Evolutionary conservation across 202 grass and related monocot genomes (phyloP).

Genomic region (Hordeum pubiflorum): DNA sequence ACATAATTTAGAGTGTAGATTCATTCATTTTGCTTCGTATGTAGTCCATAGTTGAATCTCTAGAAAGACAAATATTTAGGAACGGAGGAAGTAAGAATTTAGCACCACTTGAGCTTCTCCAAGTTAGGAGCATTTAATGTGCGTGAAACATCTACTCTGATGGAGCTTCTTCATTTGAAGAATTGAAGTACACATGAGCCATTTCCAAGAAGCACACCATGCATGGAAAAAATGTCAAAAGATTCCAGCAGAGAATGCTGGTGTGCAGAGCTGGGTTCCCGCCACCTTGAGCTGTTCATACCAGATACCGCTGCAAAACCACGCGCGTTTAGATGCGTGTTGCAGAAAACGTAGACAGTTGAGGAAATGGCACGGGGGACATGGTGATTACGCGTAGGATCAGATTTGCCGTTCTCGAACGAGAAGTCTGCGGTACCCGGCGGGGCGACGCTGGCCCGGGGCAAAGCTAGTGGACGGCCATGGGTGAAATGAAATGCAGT

Average conservation of each 20-base stretch:
- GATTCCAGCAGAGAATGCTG: background rate
- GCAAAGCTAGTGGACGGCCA: background rate
- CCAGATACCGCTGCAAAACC: background rate
- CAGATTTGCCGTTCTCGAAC: constrained; percentile 13
- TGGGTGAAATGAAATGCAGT: background rate
- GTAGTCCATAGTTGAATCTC: too few relatives aligned
- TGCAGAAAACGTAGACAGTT: background rate
- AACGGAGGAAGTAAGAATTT: too few relatives aligned
- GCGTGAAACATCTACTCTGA: too few relatives aligned
- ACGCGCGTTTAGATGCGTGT: background rate
- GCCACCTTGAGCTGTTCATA: background rate
- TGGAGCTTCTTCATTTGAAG: background rate
- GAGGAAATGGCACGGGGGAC: background rate
- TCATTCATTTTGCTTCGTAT: too few relatives aligned
- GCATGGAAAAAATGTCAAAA: background rate
- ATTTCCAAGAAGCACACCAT: background rate
- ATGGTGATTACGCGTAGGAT: constrained; percentile 6
- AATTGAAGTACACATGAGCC: background rate
- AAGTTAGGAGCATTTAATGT: too few relatives aligned
- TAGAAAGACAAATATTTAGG: too few relatives aligned
- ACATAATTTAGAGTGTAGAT: too few relatives aligned
- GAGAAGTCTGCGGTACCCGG: background rate
- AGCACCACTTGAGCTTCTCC: too few relatives aligned
- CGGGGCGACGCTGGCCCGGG: background rate
- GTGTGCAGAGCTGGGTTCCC: background rate